phyloP scores from a whole-genome alignment of 75 land plant genomes.

The Selaginella tamariscina region DNA sequence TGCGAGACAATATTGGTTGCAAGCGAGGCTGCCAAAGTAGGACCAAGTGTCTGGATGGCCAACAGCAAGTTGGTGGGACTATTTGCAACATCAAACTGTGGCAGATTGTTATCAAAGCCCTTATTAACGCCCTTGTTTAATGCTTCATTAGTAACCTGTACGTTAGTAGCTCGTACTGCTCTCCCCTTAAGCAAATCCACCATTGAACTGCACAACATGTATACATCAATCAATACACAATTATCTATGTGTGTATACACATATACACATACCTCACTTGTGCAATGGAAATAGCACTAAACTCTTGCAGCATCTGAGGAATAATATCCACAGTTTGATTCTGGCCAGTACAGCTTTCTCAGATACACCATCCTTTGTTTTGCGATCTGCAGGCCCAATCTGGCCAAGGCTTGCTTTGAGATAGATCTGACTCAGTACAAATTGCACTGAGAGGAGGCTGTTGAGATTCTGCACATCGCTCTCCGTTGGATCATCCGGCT shows the following conservation, averaged over 20 bases:
- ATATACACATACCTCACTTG: neutral
- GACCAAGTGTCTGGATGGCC: neutral
- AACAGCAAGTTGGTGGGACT: neutral
- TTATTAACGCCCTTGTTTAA: neutral
- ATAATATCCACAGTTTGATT: neutral
- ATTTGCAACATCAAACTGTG: neutral
- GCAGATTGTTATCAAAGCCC: neutral
- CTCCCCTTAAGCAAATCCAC: neutral
- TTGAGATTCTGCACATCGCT: neutral
- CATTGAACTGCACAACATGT: neutral
- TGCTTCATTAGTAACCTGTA: neutral
- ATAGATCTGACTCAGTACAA: neutral
- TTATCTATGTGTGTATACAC: no score
- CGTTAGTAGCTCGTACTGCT: neutral
- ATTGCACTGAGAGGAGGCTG: neutral
- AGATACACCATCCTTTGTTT: no score
- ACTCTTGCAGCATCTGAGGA: neutral
- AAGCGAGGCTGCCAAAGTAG: neutral
- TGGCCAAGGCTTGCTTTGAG: neutral
- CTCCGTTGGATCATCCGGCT: neutral
- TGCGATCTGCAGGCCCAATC: neutral
- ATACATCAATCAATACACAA: no score
- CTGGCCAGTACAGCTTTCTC: neutral
- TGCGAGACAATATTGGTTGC: neutral
- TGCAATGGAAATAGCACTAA: neutral